A percentile compares a stretch with the other conserved stretches of the same genome.
These are phyloP conservation scores for Pharus latifolius DNA, from an alignment of 176 grass and related monocot genomes.

Conservation along the genomic window DNA sequence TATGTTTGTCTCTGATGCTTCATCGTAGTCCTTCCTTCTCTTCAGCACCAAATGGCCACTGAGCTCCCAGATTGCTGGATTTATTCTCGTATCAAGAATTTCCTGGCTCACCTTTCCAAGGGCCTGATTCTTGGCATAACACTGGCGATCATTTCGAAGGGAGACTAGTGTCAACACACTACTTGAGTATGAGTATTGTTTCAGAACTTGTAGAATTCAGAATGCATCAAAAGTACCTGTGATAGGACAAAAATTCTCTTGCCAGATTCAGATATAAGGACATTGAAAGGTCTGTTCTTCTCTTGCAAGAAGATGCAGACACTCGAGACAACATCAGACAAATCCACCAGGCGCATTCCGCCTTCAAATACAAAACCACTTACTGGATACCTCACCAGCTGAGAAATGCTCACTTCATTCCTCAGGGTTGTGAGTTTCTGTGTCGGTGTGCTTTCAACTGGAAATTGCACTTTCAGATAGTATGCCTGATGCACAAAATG, in stretches of 20 bases:
- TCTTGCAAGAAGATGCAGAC: constrained; percentile 66
- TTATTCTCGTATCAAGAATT: constrained; percentile 67
- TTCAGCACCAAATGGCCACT: constrained; percentile 86
- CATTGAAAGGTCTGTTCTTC: constrained; percentile 71
- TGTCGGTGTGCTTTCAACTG: constrained; percentile 49
- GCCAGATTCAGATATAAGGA: constrained; percentile 73
- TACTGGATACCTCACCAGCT: constrained; percentile 54
- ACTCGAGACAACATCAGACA: constrained; percentile 45
- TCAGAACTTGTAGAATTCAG: not conserved
- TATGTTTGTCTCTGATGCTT: constrained; percentile 40
- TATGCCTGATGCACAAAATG: constrained; percentile 32
- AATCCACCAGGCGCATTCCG: constrained; percentile 24
- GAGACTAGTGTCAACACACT: constrained; percentile 1
- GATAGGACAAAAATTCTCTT: constrained; percentile 61
- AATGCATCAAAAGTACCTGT: constrained; percentile 42
- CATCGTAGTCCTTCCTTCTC: constrained; percentile 59
- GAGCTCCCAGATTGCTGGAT: constrained; percentile 79
- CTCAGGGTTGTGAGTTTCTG: constrained; percentile 19
- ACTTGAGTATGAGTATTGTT: not conserved
- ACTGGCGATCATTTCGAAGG: constrained; percentile 9
- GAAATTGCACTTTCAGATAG: constrained; percentile 48
- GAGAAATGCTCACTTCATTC: constrained; percentile 31
- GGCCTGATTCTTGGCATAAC: constrained; percentile 70
- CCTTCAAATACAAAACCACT: constrained; percentile 67
- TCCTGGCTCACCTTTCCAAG: constrained; percentile 46